phyloP scores from a whole-genome alignment of 108 stramenopile species.

The Chaetoceros muelleri region DNA sequence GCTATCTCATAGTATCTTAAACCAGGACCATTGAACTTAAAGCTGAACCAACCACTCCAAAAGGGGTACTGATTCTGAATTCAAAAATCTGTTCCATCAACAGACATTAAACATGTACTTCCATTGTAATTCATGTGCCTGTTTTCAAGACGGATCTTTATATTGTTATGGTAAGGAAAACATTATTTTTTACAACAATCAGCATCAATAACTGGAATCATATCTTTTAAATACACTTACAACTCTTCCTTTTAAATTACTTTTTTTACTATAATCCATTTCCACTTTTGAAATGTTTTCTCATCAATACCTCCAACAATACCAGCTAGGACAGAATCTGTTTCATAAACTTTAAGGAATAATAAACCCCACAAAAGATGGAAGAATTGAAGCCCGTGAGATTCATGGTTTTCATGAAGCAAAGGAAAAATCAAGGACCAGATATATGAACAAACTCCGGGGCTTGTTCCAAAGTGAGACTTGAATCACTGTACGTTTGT shows the following conservation, averaged over 20 bases:
- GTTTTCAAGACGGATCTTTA: conserved; percentile 5
- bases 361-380: conserved; percentile 14
- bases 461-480: not conserved
- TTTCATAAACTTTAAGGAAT: conserved; percentile 12
- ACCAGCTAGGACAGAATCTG: conserved; percentile 5
- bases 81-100: conserved; percentile 11
- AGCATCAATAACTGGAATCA: too few species aligned
- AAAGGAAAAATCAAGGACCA: not conserved
- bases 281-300: conserved; percentile 20
- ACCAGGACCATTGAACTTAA: conserved; percentile 17
- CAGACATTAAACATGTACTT: not conserved
- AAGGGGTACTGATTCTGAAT: conserved; percentile 2
- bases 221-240: too few species aligned
- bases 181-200: too few species aligned
- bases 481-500: not conserved
- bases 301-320: conserved; percentile 10
- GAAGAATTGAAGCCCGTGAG: too few species aligned
- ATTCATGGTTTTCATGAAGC: not conserved
- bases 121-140: not conserved
- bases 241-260: not conserved
- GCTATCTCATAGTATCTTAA: conserved; percentile 16
- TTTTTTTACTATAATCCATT: conserved; percentile 9
- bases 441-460: not conserved
- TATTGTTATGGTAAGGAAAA: too few species aligned
- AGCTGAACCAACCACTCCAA: not conserved